Evolutionary conservation across 805 yeast species (phyloP).

Genomic region (Teunomyces aglyptinius): DNA sequence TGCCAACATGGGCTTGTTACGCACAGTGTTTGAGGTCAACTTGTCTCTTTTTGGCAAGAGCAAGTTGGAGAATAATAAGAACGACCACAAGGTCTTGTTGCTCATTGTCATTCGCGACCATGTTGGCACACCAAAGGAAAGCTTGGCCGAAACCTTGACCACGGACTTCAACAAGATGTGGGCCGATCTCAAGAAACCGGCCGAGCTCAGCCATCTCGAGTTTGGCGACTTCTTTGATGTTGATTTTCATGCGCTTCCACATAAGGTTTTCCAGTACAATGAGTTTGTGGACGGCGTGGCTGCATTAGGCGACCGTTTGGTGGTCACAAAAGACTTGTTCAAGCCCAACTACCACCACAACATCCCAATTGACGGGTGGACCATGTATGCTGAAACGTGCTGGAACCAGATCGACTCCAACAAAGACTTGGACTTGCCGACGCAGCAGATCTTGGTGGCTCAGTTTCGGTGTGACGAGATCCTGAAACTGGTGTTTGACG

Average conservation of each 20-base stretch:
- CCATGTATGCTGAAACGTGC: constrained; percentile 81
- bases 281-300: constrained; percentile 62
- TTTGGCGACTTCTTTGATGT: constrained; percentile 82
- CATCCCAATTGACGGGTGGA: constrained; percentile 96
- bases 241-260: constrained; percentile 77
- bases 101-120: constrained; percentile 92
- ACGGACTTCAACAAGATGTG: constrained; percentile 77
- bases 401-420: constrained; percentile 94
- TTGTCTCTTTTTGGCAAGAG: constrained; percentile 75
- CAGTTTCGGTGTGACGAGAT: constrained; percentile 94
- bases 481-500: constrained; percentile 37
- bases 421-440: constrained; percentile 93
- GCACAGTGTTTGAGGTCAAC: constrained; percentile 96
- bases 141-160: constrained; percentile 64
- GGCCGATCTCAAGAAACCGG: constrained; percentile 74
- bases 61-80: constrained; percentile 41
- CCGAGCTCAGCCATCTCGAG: constrained; percentile 50
- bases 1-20: constrained; percentile 91
- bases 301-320: constrained; percentile 62
- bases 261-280: constrained; percentile 78
- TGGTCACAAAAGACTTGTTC: constrained; percentile 48
- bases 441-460: constrained; percentile 94
- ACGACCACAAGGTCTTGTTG: constrained; percentile 60
- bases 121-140: constrained; percentile 81
- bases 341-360: constrained; percentile 72